These are phyloP conservation scores for Brassica incana DNA, from an alignment of 345 rosid genomes.

Conservation along the genomic window DNA sequence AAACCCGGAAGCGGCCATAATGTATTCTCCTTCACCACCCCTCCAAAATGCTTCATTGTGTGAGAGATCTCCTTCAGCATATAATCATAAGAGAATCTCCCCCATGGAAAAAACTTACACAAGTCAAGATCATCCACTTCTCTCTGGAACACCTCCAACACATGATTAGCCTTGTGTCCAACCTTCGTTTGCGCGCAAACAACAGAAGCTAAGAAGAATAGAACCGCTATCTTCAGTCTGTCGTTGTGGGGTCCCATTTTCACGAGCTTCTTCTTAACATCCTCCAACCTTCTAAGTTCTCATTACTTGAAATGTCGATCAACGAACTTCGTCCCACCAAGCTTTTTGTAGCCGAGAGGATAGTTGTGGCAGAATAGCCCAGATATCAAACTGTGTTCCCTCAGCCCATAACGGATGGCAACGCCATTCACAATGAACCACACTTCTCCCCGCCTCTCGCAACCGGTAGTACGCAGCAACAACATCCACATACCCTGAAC, in stretches of 20 bases:
- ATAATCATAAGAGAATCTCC: not conserved
- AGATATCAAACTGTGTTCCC: too few species aligned
- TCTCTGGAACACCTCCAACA: not conserved
- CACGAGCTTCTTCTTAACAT: too few species aligned
- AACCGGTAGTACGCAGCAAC: not conserved
- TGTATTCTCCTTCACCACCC: not conserved
- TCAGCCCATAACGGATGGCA: too few species aligned
- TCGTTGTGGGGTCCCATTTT: too few species aligned
- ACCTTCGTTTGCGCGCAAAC: not conserved
- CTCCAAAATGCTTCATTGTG: not conserved
- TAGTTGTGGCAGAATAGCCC: too few species aligned
- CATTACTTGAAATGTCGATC: too few species aligned
- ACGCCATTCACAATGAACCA: too few species aligned
- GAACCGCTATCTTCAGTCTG: not conserved
- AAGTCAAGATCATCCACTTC: not conserved
- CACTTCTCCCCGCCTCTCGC: too few species aligned
- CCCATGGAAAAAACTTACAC: too few species aligned
- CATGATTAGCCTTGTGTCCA: not conserved
- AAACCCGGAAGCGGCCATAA: not conserved
- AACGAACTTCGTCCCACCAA: too few species aligned
- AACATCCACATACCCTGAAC: not conserved
- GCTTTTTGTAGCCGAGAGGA: too few species aligned
- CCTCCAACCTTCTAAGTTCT: too few species aligned
- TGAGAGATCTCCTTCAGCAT: not conserved
- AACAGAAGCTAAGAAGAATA: not conserved